phyloP scores from a whole-genome alignment of 345 rosid species.

The Microthlaspi erraticum region DNA sequence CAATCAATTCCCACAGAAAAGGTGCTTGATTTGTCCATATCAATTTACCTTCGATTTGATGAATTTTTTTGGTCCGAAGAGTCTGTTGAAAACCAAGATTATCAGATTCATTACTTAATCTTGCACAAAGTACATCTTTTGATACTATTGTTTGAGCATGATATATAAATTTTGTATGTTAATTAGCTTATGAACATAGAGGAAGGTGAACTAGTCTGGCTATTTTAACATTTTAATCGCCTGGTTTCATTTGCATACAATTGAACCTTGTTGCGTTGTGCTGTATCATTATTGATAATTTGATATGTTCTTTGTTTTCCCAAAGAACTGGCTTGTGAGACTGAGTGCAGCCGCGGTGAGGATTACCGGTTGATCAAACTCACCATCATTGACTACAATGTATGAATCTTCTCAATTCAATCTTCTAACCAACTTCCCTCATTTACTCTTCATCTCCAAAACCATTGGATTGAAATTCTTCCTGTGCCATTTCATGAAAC shows the following conservation, averaged over 20 bases:
- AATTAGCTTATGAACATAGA: background rate
- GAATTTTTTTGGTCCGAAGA: background rate
- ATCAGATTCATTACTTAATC: background rate
- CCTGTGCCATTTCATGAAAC: slow-evolving; percentile 1
- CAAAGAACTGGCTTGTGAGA: slow-evolving; percentile 83
- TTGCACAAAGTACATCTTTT: background rate
- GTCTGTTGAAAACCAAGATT: background rate
- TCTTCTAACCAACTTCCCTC: background rate
- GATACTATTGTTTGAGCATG: slow-evolving; percentile 1
- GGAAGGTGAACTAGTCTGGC: slow-evolving; percentile 1
- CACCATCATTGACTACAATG: slow-evolving; percentile 74
- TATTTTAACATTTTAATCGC: background rate
- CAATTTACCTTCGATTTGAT: slow-evolving; percentile 2
- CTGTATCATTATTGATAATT: background rate
- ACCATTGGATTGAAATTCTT: background rate
- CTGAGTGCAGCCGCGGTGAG: slow-evolving; percentile 95
- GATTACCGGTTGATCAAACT: slow-evolving; percentile 91
- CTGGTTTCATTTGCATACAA: background rate
- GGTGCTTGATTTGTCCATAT: background rate
- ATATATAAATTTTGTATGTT: background rate
- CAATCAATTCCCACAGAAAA: background rate
- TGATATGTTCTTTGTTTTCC: background rate
- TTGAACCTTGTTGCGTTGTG: slow-evolving; percentile 3
- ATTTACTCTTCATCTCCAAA: background rate
- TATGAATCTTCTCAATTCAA: slow-evolving; percentile 29